Base-by-base conservation (phyloP, 306 rosid genomes). In the Prosopis cineraria region DNA sequence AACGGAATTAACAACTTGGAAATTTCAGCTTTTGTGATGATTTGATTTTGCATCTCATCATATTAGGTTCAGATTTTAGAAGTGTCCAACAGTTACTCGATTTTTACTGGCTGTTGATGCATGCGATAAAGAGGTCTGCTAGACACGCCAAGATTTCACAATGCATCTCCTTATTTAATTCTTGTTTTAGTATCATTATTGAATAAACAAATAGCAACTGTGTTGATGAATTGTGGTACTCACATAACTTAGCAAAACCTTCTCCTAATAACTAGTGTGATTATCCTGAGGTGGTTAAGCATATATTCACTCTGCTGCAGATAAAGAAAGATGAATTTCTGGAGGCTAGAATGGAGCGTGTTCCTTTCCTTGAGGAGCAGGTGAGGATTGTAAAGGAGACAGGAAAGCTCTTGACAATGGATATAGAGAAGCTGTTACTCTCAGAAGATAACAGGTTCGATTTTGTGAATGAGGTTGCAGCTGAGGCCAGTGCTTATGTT, bases 341-440 rank as follows among this genome's bases (percentile, higher is more conserved):
- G 83, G 71, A 64, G 3, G 79, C 69, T 82, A 83, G 66, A 27
- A 74, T 88, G 93, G 90, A 92, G 82, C 89, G 98, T 20, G 22
- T 87, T 44, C 98, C 98, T 24, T 95, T 95, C 74, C 87, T 95
- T 1, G 98, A 95, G 87, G 98, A 95, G 87, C 98, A 95, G 63
- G 87, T 89, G 82, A 88, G 97, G 87, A 89, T 68, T 80, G 68
- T 94, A 56, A 90, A 79, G 79, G 97, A 89, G 13, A 86, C 84
- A n/a, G 98, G 97, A 63, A 87, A 86, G 87, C 87, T 90, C 30
- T 5, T 91, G 84, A 77, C 84, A 16, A 67, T 87, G 93, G 97
- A 94, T 88, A 83, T 92, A 27, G 91, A 89, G 76, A 89, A 80
- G 73, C 83, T 94, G 33, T 63, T 94, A 66, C 75, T 94, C 10